Evolutionary conservation across 306 rosid species (phyloP), one percentile per base, ranked within the genome.

Genomic region (Potentilla sterilis): DNA sequence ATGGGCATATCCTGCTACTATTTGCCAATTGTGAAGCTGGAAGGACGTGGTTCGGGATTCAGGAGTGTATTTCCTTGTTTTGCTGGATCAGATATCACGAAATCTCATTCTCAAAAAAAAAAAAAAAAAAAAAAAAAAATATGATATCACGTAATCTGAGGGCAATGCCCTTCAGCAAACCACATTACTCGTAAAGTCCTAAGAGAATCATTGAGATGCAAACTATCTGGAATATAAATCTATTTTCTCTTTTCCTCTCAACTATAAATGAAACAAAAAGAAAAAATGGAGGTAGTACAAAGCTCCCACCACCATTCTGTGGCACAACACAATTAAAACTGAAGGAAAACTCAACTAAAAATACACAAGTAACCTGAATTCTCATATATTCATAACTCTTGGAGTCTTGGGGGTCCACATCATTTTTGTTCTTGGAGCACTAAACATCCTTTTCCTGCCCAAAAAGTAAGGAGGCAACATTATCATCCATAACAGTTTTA

Each of bases 361-460:
- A 44, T 73, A 82, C 80, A 81, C 82, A 68, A 77, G 67, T 74
- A 67, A 86, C 89, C 87, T 80, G 83, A 81, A 76, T 64, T 83
- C 72, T 7, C 69, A 70, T 73, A 69, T 76, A 86, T 80, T 79
- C 65, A 69, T 70, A 61, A 28, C 63, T 54, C 75, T 21, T 78
- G 67, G 79, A 63, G 79, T 54, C 75, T 21, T 78, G 67, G 79
- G 67, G 79, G 62, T 61, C 78, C 40, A 37, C 40, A 37, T 37
- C 40, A 0, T 28, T 64, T 67, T 43, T 46, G 42, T n/a, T 66
- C 58, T 19, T 2, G 44, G 16, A 77, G 46, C 68, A 59, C 82
- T 66, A 88, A 13, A 68, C 78, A 64, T 79, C 91, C 65, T 22
- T 75, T 72, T 86, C 97, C 97, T 92, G 91, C 72, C 72, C 67